phyloP scores from a whole-genome alignment of 1,139 yeast genomes.

The Protomyces gravidus region DNA sequence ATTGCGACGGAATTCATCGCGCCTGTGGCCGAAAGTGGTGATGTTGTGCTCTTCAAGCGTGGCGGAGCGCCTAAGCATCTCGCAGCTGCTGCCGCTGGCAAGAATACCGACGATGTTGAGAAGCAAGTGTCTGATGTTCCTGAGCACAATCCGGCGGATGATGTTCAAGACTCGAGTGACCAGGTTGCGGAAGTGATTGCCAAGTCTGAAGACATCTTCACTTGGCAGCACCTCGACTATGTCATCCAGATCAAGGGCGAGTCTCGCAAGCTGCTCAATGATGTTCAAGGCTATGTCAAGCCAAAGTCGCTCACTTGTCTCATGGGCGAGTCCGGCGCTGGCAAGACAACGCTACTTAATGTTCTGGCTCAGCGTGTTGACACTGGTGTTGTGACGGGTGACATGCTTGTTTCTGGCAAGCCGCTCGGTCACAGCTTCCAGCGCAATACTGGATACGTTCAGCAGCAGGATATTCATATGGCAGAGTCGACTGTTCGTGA shows the following conservation, averaged over 20 bases:
- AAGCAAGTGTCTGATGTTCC: constrained; percentile 12
- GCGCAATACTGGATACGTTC: constrained; percentile 77
- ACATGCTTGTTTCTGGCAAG: constrained; percentile 66
- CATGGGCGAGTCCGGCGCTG: constrained; percentile 89
- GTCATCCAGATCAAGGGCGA: constrained; percentile 47
- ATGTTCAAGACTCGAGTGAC: constrained; percentile 15
- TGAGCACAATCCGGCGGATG: background rate
- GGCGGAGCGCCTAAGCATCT: constrained; percentile 39
- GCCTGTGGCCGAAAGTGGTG: constrained; percentile 79
- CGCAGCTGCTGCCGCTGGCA: constrained; percentile 40
- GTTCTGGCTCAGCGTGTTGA: constrained; percentile 74
- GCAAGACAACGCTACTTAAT: constrained; percentile 73
- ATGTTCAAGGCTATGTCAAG: constrained; percentile 64
- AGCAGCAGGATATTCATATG: constrained; percentile 75
- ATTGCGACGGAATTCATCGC: constrained; percentile 61
- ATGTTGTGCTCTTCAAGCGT: constrained; percentile 62
- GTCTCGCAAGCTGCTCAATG: constrained; percentile 47
- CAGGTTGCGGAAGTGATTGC: constrained; percentile 14
- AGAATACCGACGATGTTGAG: constrained; percentile 33
- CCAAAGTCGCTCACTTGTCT: constrained; percentile 73
- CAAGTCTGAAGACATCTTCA: constrained; percentile 41
- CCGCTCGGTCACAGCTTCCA: constrained; percentile 67
- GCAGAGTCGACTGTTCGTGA: constrained; percentile 72
- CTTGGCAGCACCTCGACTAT: constrained; percentile 48
- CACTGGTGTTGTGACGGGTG: constrained; percentile 71